Conservation (phyloP, 768 basidiomycete species). For the Suillus variegatus region DNA sequence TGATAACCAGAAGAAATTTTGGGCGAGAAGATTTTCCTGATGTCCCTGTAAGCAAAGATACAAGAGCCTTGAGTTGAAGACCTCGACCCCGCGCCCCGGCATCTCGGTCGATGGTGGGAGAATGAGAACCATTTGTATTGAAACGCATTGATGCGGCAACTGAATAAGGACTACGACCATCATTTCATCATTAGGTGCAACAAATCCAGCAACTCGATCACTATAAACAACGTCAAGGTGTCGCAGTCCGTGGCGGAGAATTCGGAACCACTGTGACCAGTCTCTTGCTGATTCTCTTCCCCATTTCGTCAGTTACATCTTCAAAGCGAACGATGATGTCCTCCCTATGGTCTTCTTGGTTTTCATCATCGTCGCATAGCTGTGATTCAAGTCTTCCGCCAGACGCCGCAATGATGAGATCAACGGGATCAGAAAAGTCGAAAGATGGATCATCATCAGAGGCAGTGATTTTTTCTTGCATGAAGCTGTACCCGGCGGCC, state of each 20-base stretch:
- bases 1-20: no score
- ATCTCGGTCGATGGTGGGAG: no score
- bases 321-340: not conserved
- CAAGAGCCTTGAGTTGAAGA: no score
- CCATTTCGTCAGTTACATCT: not conserved
- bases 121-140: not conserved
- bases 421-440: conserved; percentile 7
- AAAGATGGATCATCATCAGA: conserved; percentile 6
- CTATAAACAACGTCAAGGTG: no score
- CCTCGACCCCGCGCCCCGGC: no score
- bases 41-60: no score
- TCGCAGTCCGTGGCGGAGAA: no score
- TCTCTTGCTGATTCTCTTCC: not conserved
- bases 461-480: not conserved
- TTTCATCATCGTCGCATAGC: not conserved
- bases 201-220: not conserved
- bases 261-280: not conserved
- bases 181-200: not conserved
- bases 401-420: conserved; percentile 4
- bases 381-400: not conserved
- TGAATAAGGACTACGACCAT: not conserved
- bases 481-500: conserved; percentile 7
- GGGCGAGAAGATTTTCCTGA: no score
- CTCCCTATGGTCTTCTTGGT: not conserved
- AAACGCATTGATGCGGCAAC: not conserved